Conservation (phyloP, 1,284 basidiomycete genomes). For the Ustilago shanxiensis region DNA sequence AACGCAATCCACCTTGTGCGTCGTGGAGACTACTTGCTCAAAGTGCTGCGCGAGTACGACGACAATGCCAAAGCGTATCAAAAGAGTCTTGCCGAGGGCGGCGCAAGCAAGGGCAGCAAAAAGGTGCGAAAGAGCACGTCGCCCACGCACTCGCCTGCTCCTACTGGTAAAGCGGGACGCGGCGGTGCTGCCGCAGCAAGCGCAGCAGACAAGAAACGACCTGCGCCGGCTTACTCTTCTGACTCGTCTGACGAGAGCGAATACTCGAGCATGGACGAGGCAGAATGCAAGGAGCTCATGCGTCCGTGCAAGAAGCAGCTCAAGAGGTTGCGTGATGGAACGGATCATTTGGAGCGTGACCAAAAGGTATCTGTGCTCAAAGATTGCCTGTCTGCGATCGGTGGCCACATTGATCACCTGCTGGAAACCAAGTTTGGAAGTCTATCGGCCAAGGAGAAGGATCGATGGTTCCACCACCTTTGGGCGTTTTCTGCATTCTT, state of each 20-base stretch:
- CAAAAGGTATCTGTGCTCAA: slow-evolving; percentile 96
- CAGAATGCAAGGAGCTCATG: slow-evolving; percentile 91
- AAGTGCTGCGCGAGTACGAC: slow-evolving; percentile 85
- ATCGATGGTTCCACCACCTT: slow-evolving; percentile 90
- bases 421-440: slow-evolving; percentile 78
- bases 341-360: slow-evolving; percentile 90
- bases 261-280: slow-evolving; percentile 88
- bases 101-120: slow-evolving; percentile 34
- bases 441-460: slow-evolving; percentile 80
- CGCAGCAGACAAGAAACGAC: slow-evolving; percentile 48
- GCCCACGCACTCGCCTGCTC: slow-evolving; percentile 48
- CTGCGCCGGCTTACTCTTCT: slow-evolving; percentile 48
- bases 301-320: slow-evolving; percentile 97
- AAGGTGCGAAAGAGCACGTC: slow-evolving; percentile 47
- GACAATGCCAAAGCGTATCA: slow-evolving; percentile 54
- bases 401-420: slow-evolving; percentile 88
- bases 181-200: slow-evolving; percentile 12
- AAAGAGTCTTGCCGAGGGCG: slow-evolving; percentile 40
- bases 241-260: slow-evolving; percentile 60
- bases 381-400: slow-evolving; percentile 93
- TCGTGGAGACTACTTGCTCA: slow-evolving; percentile 91
- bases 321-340: slow-evolving; percentile 90
- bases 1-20: slow-evolving; percentile 87
- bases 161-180: slow-evolving; percentile 38
- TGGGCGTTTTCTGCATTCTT: slow-evolving; percentile 89